Base-by-base conservation (phyloP, 306 rosid genomes). In the Cucurbita argyrosperma region DNA sequence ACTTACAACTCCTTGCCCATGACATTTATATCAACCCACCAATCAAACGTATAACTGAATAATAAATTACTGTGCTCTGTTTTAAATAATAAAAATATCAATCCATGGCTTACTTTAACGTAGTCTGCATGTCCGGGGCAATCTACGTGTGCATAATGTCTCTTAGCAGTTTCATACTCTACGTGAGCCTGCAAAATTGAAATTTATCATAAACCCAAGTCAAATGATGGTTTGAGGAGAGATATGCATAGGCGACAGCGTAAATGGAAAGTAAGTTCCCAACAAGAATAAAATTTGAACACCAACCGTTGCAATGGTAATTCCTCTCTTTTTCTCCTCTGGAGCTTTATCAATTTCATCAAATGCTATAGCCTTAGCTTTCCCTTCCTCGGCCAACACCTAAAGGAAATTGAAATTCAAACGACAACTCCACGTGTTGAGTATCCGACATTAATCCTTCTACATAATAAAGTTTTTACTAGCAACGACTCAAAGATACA, bases 91-190 rank as follows among this genome's bases (percentile, higher is more conserved):
- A 55, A 14, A 72, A 53, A 60, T 39, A 56, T 45, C 42, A 7
- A 57, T 59, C 60, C 65, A 30, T 18, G 83, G 53, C 88, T 88
- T 79, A 90, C 97, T 80, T 94, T 94, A 35, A 94, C 99, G 84
- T 94, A 94, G 69, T 94, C 99, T 23, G 99, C 99, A 30, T 94
- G 99, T 68, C 99, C 99, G 1, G 99, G 97, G 81, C 99, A 94
- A 82, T 94, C 99, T 58, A 94, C 99, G 56, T 94, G 97, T 0
- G 99, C 99, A 79, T 94, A 94, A 70, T 94, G 99, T 47, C 99
- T 69, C 76, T 92, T 92, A 0, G 66, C 62, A 10, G 97, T 92
- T 79, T 92, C 97, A 49, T 92, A 92, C 86, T 92, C 97, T 4
- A 92, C 97, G 70, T 92, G 97, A 61, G 97, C 97, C 97, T 92